Evolutionary conservation across 2,329 filamentous ascomycete genomes (phyloP).

Genomic region (Aspergillus udagawae): DNA sequence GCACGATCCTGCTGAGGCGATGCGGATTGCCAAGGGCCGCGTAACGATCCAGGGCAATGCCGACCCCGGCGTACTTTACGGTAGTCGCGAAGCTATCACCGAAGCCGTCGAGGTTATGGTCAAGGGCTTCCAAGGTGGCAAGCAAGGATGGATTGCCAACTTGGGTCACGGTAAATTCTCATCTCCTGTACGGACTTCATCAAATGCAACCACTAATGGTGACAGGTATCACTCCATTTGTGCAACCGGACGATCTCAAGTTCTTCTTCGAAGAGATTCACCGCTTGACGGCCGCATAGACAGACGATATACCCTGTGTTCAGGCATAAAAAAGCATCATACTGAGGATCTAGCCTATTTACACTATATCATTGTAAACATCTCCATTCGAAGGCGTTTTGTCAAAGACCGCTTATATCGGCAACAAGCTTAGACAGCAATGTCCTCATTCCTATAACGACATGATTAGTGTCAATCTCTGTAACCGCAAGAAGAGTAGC

Average conservation of each 20-base stretch:
- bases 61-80: slow-evolving; percentile 89
- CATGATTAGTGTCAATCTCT: background rate
- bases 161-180: slow-evolving; percentile 75
- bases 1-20: slow-evolving; percentile 80
- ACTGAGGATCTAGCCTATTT: background rate
- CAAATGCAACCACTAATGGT: slow-evolving; percentile 13
- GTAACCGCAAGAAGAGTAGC: background rate
- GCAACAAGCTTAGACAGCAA: slow-evolving; percentile 45
- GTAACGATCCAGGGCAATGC: slow-evolving; percentile 91
- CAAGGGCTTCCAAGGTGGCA: slow-evolving; percentile 73
- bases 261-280: slow-evolving; percentile 95
- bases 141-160: slow-evolving; percentile 95
- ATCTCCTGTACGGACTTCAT: background rate
- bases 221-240: slow-evolving; percentile 84
- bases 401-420: background rate
- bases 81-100: slow-evolving; percentile 75
- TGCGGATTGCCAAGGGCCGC: slow-evolving; percentile 72
- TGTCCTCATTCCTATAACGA: slow-evolving; percentile 54
- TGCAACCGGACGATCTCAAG: slow-evolving; percentile 87
- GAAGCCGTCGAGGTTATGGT: slow-evolving; percentile 81
- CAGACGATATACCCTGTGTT: background rate
- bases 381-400: background rate
- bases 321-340: background rate
- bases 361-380: slow-evolving; percentile 6
- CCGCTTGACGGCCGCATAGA: slow-evolving; percentile 43